phyloP scores from a whole-genome alignment of 2,329 filamentous ascomycete genomes.

The Alternaria sp. region DNA sequence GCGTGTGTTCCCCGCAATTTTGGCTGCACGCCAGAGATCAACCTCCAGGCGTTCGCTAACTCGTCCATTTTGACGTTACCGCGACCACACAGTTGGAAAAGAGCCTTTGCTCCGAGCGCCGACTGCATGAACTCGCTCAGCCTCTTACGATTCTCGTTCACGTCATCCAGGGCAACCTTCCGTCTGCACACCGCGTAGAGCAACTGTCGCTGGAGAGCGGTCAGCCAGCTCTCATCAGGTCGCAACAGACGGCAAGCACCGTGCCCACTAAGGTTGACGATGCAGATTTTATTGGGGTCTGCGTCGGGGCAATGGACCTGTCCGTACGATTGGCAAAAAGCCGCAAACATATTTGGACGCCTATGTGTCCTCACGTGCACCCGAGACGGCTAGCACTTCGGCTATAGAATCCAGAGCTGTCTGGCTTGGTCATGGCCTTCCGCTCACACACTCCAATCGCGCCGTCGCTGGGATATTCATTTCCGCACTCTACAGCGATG shows the following conservation, averaged over 20 bases:
- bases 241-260: constrained; percentile 18
- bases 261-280: constrained; percentile 22
- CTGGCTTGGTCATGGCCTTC: constrained; percentile 27
- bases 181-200: not conserved
- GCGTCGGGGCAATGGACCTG: constrained; percentile 31
- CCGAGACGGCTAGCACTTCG: constrained; percentile 30
- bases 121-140: constrained; percentile 10
- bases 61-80: constrained; percentile 12
- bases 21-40: constrained; percentile 9
- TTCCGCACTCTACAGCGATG: constrained; percentile 32
- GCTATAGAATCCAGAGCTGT: constrained; percentile 34
- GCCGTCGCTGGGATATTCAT: constrained; percentile 35
- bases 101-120: constrained; percentile 27
- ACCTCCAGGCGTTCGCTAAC: constrained; percentile 24
- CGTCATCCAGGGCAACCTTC: constrained; percentile 2
- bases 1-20: constrained; percentile 23
- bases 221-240: constrained; percentile 23
- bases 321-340: constrained; percentile 35
- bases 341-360: constrained; percentile 25
- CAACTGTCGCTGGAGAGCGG: constrained; percentile 17
- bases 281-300: constrained; percentile 23
- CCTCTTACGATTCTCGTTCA: not conserved
- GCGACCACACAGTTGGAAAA: constrained; percentile 7
- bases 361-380: constrained; percentile 32
- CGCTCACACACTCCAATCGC: constrained; percentile 35